phyloP scores from a whole-genome alignment of 1,284 basidiomycete species.

The Ganoderma multipileum region DNA sequence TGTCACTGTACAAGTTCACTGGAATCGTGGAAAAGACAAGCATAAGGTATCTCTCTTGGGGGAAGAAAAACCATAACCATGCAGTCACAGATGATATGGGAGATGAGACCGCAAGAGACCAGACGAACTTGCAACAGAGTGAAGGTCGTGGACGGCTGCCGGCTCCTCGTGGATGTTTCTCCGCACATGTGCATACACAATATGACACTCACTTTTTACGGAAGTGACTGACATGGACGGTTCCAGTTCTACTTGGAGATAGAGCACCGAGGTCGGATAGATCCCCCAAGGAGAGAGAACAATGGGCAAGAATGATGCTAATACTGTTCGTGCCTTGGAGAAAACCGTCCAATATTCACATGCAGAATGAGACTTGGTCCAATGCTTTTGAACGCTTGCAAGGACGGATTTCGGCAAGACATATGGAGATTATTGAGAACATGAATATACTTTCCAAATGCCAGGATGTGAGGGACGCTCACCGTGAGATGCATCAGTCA shows the following conservation, averaged over 20 bases:
- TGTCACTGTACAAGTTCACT: background rate
- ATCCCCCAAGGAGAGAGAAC: background rate
- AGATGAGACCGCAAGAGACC: background rate
- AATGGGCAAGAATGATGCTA: background rate
- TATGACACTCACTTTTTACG: background rate
- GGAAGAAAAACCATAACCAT: background rate
- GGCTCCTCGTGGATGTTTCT: background rate
- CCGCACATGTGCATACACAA: background rate
- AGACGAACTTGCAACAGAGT: background rate
- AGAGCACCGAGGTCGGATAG: background rate
- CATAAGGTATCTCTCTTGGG: background rate
- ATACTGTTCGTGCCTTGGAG: background rate
- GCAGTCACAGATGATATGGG: background rate
- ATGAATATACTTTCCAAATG: background rate
- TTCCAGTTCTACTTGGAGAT: background rate
- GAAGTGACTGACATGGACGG: background rate
- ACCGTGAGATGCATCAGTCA: too few species aligned
- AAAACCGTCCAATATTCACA: background rate
- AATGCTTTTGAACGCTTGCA: background rate
- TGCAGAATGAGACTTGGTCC: background rate
- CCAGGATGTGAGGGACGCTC: background rate
- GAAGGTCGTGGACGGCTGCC: background rate
- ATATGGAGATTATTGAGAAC: background rate
- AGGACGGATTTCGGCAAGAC: background rate
- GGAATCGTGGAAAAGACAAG: background rate